These are phyloP conservation scores for Jatropha multifida DNA, from an alignment of 441 rosid species.

Conservation along the genomic window DNA sequence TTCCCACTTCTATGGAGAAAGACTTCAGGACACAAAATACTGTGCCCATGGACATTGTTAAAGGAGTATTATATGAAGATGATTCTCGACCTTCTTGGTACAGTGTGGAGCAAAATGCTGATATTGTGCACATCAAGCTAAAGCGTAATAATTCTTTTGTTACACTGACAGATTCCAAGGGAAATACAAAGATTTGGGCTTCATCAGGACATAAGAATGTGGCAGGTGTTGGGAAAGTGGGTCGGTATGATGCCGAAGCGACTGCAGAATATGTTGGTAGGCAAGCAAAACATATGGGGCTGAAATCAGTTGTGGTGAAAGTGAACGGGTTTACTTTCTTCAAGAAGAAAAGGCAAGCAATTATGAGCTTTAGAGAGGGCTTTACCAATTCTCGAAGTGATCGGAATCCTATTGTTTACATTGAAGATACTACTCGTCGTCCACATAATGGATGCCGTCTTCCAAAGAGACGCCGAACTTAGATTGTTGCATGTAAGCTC, in stretches of 20 bases:
- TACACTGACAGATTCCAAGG: conserved; percentile 70
- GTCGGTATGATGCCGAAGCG: conserved; percentile 78
- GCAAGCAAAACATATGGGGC: conserved; percentile 53
- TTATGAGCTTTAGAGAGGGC: conserved; percentile 73
- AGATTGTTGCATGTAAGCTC: conserved; percentile 14
- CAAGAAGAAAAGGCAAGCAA: conserved; percentile 72
- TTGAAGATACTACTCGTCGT: conserved; percentile 76
- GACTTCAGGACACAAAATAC: conserved; percentile 28
- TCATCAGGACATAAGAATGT: conserved; percentile 57
- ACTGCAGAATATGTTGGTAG: conserved; percentile 81
- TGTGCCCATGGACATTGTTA: conserved; percentile 46
- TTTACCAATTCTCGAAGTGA: conserved; percentile 44
- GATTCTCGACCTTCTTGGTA: conserved; percentile 26
- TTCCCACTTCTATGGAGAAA: conserved; percentile 30
- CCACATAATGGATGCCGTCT: conserved; percentile 88
- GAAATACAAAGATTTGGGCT: conserved; percentile 56
- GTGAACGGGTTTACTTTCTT: conserved; percentile 78
- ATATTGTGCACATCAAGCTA: conserved; percentile 66
- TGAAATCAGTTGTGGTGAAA: conserved; percentile 74
- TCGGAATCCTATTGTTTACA: conserved; percentile 53
- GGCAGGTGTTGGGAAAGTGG: conserved; percentile 56
- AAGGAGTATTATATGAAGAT: conserved; percentile 45
- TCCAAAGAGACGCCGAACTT: conserved; percentile 69
- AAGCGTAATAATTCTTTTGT: conserved; percentile 71
- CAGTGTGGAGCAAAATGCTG: conserved; percentile 49